Evolutionary conservation across 2,329 filamentous ascomycete genomes (phyloP), one percentile per base, ranked within the genome.

Genomic region (Sporothrix phasma): DNA sequence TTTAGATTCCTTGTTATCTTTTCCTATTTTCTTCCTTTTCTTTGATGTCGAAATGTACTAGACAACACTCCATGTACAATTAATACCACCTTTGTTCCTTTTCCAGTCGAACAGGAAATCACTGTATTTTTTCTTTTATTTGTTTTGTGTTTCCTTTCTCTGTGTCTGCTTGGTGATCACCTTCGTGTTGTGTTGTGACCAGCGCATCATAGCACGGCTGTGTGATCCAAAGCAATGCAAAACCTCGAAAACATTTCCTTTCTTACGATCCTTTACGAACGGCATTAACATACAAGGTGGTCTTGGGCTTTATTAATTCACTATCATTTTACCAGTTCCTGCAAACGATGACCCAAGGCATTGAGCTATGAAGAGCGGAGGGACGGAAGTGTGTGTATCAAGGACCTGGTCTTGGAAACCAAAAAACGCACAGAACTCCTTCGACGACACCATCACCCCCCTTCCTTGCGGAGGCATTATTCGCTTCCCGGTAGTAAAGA

Each of bases 251-350:
- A 11, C 34, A 61, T 65, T 67, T 66, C 61, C 65, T 77, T 82
- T 82, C 79, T 81, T 78, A 83, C 81, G 80, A 81, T 83, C 80
- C 79, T 82, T 80, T 76, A 80, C 76, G 73, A 70, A 72, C 49
- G 73, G 71, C 69, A 73, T 73, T 71, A 65, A 62, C 47, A 63
- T 54, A 70, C 65, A 65, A 63, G 68, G 69, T 70, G 67, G 67
- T 67, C 66, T 67, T 68, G 60, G 67, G 64, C 49, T 65, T n/a
- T 56, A 17, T 61, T 65, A 53, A 53, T 46, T 65, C 45, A 31
- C 60, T 66, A 54, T 62, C 60, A 26, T 63, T 64, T 22, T 51
- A 43, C 37, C 29, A 39, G 22, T 56, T 34, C 24, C n/a, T 34
- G 17, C 34, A 2, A 37, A 37, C 3, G 17, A 46, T 46, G n/a